These are phyloP conservation scores for Cryptococcus floricola DNA, from an alignment of 1,284 basidiomycete species.

Conservation along the genomic window DNA sequence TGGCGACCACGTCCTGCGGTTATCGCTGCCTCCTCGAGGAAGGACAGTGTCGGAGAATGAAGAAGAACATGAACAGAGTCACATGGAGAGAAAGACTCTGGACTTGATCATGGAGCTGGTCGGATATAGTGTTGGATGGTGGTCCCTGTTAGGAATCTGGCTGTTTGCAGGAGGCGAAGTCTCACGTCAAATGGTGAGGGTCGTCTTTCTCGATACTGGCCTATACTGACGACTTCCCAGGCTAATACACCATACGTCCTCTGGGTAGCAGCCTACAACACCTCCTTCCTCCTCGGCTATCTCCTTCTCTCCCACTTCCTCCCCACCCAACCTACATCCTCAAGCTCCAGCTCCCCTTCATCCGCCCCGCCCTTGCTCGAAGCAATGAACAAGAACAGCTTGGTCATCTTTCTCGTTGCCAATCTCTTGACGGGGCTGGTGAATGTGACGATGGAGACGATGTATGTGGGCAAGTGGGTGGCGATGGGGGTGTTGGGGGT, in stretches of 20 bases:
- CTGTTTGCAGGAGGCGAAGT: constrained; percentile 49
- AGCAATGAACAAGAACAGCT: constrained; percentile 75
- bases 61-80: constrained; percentile 17
- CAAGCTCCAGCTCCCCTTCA: not conserved
- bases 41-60: not conserved
- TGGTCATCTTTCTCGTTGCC: constrained; percentile 76
- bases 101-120: constrained; percentile 66
- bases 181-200: constrained; percentile 70
- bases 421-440: constrained; percentile 83
- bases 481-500: constrained; percentile 63
- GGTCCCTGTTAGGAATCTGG: constrained; percentile 58
- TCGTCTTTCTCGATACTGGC: not conserved
- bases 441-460: constrained; percentile 76
- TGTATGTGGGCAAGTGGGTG: constrained; percentile 62
- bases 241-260: constrained; percentile 84
- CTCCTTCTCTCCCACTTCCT: constrained; percentile 64
- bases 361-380: constrained; percentile 63
- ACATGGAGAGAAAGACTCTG: constrained; percentile 60
- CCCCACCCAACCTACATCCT: constrained; percentile 42
- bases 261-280: constrained; percentile 88
- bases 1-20: constrained; percentile 75
- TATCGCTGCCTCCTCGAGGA: constrained; percentile 51
- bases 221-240: constrained; percentile 49
- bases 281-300: constrained; percentile 77
- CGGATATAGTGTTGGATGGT: constrained; percentile 74